These are phyloP conservation scores for Penicillium freii DNA, from an alignment of 2,329 filamentous ascomycete species.

Conservation along the genomic window DNA sequence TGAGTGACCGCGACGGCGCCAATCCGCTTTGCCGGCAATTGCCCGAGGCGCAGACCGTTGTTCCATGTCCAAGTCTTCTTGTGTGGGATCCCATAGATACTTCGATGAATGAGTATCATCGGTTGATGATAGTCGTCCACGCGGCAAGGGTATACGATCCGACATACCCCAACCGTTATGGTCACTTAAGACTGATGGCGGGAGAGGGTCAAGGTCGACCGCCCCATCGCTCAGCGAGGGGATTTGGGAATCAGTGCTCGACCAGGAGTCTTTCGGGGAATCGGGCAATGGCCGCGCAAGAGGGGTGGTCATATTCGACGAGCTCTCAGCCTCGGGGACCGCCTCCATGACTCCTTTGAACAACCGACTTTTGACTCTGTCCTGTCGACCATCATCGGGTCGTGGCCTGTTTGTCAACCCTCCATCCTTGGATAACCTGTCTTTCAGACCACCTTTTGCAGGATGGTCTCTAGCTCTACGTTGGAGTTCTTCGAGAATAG, in stretches of 20 bases:
- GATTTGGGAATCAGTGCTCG: constrained; percentile 30
- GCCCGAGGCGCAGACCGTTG: constrained; percentile 44
- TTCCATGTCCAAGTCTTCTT: constrained; percentile 27
- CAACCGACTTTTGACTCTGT: constrained; percentile 43
- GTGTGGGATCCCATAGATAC: constrained; percentile 22
- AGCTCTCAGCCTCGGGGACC: constrained; percentile 46
- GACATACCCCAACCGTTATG: constrained; percentile 36
- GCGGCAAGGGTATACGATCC: constrained; percentile 22
- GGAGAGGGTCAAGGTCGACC: constrained; percentile 42
- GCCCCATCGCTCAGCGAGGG: constrained; percentile 36
- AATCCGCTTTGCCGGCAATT: constrained; percentile 39
- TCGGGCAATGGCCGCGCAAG: constrained; percentile 50
- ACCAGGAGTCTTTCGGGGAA: constrained; percentile 11
- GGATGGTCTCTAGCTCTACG: constrained; percentile 37
- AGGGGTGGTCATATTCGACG: constrained; percentile 57
- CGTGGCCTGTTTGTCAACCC: constrained; percentile 27
- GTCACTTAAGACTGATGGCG: constrained; percentile 44
- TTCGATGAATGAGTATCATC: constrained; percentile 26
- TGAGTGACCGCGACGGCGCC: constrained; percentile 32
- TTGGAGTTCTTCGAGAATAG: constrained; percentile 51
- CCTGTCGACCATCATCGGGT: constrained; percentile 31
- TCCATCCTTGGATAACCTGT: constrained; percentile 33
- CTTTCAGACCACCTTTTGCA: constrained; percentile 22
- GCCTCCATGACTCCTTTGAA: constrained; percentile 46
- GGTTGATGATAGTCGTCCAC: constrained; percentile 26